A percentile compares a stretch with the other conserved stretches of the same genome.
Evolutionary conservation across 805 yeast species (phyloP).

Genomic region (Wilhelminamyces savonicus): DNA sequence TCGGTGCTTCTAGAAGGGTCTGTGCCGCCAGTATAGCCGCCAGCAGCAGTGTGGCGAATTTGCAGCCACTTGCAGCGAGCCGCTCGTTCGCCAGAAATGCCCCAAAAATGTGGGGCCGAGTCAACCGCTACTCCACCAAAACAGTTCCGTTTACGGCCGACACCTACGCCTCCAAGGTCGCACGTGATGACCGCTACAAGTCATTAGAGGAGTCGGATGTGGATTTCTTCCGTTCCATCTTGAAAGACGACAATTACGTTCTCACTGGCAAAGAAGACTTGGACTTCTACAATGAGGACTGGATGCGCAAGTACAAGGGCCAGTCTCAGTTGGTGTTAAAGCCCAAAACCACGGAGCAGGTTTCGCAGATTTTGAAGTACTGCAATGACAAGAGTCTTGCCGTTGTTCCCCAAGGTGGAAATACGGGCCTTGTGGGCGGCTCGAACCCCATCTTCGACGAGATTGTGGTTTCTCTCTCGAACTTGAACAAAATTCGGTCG

Average conservation of each 20-base stretch:
- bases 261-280: conserved; percentile 60
- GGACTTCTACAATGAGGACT: conserved; percentile 74
- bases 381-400: conserved; percentile 76
- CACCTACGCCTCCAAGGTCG: conserved; percentile 52
- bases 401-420: conserved; percentile 95
- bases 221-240: conserved; percentile 50
- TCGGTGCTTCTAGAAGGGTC: too few relatives aligned
- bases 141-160: conserved; percentile 60
- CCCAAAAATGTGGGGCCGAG: too few relatives aligned
- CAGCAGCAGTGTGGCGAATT: too few relatives aligned
- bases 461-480: conserved; percentile 63
- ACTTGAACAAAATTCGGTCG: conserved; percentile 70
- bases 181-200: conserved; percentile 47
- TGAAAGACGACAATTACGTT: conserved; percentile 43
- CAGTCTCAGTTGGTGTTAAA: conserved; percentile 73
- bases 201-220: conserved; percentile 52
- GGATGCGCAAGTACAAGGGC: conserved; percentile 94
- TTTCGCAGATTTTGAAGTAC: conserved; percentile 68
- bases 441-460: conserved; percentile 91
- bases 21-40: too few relatives aligned
- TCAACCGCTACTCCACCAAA: conserved; percentile 19
- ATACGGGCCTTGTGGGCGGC: conserved; percentile 95
- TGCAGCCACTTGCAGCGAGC: too few relatives aligned
- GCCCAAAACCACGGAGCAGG: conserved; percentile 77
- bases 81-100: too few relatives aligned